Conservation (phyloP, 2,329 filamentous ascomycete genomes). For the Botrytis pseudocinerea region DNA sequence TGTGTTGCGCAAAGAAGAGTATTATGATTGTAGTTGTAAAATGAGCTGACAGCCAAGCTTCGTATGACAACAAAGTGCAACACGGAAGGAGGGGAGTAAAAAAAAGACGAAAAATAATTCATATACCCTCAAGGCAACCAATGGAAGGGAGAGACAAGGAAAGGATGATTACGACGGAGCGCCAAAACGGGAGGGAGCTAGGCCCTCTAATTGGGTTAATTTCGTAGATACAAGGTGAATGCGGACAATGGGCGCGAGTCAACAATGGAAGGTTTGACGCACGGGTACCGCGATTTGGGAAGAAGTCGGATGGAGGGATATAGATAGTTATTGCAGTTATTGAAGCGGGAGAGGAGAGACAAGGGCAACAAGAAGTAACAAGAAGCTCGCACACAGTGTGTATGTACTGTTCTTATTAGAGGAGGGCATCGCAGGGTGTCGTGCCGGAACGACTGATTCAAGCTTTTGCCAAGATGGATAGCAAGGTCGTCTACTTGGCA, state of each 20-base stretch:
- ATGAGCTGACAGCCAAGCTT: conserved; percentile 11
- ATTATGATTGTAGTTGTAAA: background rate
- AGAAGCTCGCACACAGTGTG: no score
- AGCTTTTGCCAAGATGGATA: conserved; percentile 9
- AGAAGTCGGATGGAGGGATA: background rate
- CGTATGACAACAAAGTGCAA: background rate
- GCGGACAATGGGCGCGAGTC: background rate
- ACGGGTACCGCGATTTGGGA: background rate
- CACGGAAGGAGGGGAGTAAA: background rate
- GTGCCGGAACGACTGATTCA: background rate
- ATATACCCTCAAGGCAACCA: background rate
- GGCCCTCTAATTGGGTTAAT: conserved; percentile 5
- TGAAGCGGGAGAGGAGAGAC: background rate
- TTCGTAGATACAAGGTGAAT: background rate
- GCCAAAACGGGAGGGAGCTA: conserved; percentile 3
- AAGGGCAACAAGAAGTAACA: background rate
- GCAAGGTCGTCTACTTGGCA: background rate
- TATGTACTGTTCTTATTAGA: no score
- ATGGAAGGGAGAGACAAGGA: background rate
- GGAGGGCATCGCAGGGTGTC: background rate
- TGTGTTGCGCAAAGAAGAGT: background rate
- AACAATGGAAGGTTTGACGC: background rate
- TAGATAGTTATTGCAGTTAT: background rate
- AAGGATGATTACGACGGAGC: background rate
- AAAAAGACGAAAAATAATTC: background rate